Base-by-base conservation (phyloP, 169 alveolate species). In the Cryptosporidium andersoni region DNA sequence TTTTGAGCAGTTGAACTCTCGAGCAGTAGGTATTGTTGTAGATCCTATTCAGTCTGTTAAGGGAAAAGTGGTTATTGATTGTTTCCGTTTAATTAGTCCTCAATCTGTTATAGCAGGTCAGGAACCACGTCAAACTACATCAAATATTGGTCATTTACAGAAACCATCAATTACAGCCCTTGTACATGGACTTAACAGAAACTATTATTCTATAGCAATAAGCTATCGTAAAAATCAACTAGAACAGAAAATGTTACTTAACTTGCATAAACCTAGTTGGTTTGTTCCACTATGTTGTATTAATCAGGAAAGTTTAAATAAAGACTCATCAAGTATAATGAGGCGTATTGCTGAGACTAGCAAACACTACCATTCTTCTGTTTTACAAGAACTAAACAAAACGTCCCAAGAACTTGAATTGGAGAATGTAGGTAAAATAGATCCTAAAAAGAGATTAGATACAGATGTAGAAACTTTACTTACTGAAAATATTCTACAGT, bases 11-110 rank as follows among this genome's bases (percentile, higher is more conserved):
- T 95, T 96, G 66, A 96, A 96, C 81, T 97, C 94, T 14, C 93
- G 99, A 64, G 99, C 99, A 0, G 99, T 98, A 62, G 99, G 99
- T 11, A 98, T 98, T 9, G 99, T 98, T 66, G 97, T 98, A 40
- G 99, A 98, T 88, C 99, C 99, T 11, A 97, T 98, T 14, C 98
- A 98, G 90, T 96, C 99, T 9, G 99, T 98, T 5, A 95, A 93
- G 90, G 96, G 98, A 55, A 98, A 98, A 94, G 99, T 98, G 39
- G 99, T 98, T 7, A 98, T 98, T 65, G 99, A 98, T 94, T 98
- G 99, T 81, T 98, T 98, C 92, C 93, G 99, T 64, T 92, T 97
- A 43, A 97, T 98, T 55, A 95, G 97, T 74, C 99, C 99, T 12
- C 98, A 94, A 85, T 93, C 95, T 74, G 92, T 95, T 49, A 94